phyloP scores from a whole-genome alignment of 23 red algal genomes.

The Cyanidioschyzon merolae region DNA sequence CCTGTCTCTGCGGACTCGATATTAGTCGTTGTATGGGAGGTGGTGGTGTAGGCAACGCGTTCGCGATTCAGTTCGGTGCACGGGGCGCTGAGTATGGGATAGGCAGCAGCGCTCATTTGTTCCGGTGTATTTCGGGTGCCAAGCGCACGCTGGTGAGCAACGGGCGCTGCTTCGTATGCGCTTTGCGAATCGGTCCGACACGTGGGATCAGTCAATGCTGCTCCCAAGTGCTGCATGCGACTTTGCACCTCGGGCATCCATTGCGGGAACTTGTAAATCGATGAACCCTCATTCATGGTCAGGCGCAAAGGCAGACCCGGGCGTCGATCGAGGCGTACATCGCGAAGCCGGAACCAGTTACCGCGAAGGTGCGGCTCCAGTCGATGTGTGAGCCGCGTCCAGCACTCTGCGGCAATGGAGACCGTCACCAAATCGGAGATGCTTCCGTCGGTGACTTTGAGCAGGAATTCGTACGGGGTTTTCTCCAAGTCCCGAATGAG shows the following conservation, averaged over 20 bases:
- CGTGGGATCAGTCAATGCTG: too few species aligned
- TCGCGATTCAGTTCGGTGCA: too few species aligned
- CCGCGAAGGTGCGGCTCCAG: neutral
- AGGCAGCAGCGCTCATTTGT: too few species aligned
- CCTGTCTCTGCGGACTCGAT: too few species aligned
- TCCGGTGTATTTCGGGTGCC: too few species aligned
- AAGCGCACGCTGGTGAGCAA: too few species aligned
- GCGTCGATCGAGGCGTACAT: neutral
- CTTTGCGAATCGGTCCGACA: too few species aligned
- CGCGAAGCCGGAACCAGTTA: neutral
- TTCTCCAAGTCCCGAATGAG: neutral
- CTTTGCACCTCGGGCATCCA: constrained; percentile 18
- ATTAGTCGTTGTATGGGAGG: too few species aligned
- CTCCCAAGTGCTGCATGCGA: too few species aligned
- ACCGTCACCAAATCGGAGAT: neutral
- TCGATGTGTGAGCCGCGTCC: neutral
- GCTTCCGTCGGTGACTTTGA: neutral
- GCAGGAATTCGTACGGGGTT: neutral
- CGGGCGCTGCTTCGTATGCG: too few species aligned
- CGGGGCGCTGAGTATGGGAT: too few species aligned
- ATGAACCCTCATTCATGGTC: neutral
- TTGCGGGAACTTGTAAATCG: neutral
- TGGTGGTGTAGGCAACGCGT: too few species aligned
- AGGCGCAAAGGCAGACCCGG: neutral
- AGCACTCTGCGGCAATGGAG: neutral